A percentile compares a stretch with the other conserved stretches of the same genome.
Evolutionary conservation across 2,329 filamentous ascomycete species (phyloP).

Genomic region (Leptographium procerum): DNA sequence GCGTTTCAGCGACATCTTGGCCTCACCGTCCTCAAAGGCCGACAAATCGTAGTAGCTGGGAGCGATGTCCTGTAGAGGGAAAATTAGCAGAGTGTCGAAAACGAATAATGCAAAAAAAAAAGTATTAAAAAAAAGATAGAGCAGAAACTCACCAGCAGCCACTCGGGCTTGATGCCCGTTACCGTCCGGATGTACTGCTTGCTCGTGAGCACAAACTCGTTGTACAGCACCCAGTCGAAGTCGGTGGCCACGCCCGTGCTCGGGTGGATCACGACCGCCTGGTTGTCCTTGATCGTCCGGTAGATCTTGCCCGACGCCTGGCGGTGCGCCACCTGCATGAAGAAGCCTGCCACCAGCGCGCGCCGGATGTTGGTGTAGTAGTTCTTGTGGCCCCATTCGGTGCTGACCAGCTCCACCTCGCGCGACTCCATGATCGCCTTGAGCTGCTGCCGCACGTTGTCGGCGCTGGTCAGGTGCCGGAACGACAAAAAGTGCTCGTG

Average conservation of each 20-base stretch:
- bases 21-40: constrained; percentile 74
- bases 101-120: constrained; percentile 15
- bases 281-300: constrained; percentile 91
- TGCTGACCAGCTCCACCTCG: constrained; percentile 75
- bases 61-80: constrained; percentile 81
- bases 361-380: constrained; percentile 97
- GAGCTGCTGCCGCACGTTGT: constrained; percentile 85
- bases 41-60: constrained; percentile 84
- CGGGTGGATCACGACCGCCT: constrained; percentile 85
- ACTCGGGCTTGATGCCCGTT: constrained; percentile 84
- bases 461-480: constrained; percentile 79
- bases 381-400: constrained; percentile 85
- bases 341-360: constrained; percentile 87
- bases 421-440: constrained; percentile 95
- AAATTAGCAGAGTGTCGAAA: constrained; percentile 2
- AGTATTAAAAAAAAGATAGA: constrained; percentile 10
- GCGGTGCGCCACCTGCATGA: constrained; percentile 98
- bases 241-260: constrained; percentile 82
- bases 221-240: constrained; percentile 94
- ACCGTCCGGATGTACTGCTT: constrained; percentile 98
- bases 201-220: constrained; percentile 93
- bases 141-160: constrained; percentile 61
- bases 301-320: constrained; percentile 84
- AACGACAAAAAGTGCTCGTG: constrained; percentile 91
- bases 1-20: constrained; percentile 55